Conservation (phyloP, 345 rosid genomes). For the Eucalyptus regnans region DNA sequence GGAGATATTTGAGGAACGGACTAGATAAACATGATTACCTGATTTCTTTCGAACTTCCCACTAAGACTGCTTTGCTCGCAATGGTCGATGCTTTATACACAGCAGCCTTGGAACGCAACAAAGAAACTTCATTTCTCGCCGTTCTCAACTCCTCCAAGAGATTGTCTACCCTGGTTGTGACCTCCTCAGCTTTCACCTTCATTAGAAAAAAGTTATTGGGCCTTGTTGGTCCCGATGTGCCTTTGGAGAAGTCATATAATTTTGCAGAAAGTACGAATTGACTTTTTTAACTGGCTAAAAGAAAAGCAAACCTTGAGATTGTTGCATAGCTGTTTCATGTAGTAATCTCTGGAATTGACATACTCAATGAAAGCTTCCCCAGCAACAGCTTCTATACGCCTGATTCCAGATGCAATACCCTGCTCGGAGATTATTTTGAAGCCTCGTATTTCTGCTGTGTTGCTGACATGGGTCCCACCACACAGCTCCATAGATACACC, state of each 20-base stretch:
- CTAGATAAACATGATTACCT: conserved; percentile 22
- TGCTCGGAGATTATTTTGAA: conserved; percentile 91
- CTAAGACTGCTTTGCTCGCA: conserved; percentile 45
- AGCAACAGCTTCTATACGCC: conserved; percentile 95
- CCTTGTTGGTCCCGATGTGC: background rate
- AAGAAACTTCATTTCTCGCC: conserved; percentile 61
- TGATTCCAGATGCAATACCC: conserved; percentile 92
- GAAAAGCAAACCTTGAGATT: conserved; percentile 58
- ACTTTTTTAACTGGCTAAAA: background rate
- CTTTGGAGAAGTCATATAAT: background rate
- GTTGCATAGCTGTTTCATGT: conserved; percentile 71
- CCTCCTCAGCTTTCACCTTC: conserved; percentile 93
- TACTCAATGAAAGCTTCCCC: conserved; percentile 93
- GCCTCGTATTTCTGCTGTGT: conserved; percentile 84
- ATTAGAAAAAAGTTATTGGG: background rate
- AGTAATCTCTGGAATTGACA: conserved; percentile 62
- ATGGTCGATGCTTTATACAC: conserved; percentile 60
- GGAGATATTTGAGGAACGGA: background rate
- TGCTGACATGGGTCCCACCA: conserved; percentile 93
- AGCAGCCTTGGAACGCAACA: conserved; percentile 70
- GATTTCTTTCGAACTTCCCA: conserved; percentile 47
- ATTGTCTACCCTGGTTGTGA: conserved; percentile 66
- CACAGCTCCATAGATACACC: conserved; percentile 99
- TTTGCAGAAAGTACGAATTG: background rate
- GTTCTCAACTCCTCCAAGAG: conserved; percentile 65